These are phyloP conservation scores for Xylaria bambusicola DNA, from an alignment of 495 filamentous ascomycete species.

Conservation along the genomic window DNA sequence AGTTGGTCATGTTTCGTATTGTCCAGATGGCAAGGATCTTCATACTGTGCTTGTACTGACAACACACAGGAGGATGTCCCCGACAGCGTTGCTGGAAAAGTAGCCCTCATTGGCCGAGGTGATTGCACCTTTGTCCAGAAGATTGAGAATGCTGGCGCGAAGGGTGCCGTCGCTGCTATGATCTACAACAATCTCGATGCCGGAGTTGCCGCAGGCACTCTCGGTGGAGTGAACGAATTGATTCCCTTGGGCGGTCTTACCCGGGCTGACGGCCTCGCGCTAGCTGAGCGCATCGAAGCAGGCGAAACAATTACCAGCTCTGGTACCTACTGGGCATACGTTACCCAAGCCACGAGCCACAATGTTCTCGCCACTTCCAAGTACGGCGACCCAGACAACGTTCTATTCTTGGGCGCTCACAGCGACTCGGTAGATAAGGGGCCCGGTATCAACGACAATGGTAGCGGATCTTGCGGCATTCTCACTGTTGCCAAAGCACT, in stretches of 20 bases:
- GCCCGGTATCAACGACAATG: conserved; percentile 70
- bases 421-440: conserved; percentile 66
- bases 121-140: conserved; percentile 63
- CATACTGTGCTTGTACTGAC: conserved; percentile 9
- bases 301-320: conserved; percentile 31
- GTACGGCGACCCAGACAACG: conserved; percentile 63
- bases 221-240: conserved; percentile 52
- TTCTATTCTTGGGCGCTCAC: conserved; percentile 66
- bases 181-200: conserved; percentile 65
- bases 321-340: conserved; percentile 31
- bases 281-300: conserved; percentile 43
- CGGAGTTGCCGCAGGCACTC: conserved; percentile 55
- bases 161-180: conserved; percentile 59
- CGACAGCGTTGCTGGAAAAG: conserved; percentile 50
- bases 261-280: conserved; percentile 49
- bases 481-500: conserved; percentile 65
- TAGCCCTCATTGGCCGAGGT: conserved; percentile 66
- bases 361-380: conserved; percentile 73
- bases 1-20: no score
- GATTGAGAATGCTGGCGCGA: conserved; percentile 57
- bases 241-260: conserved; percentile 58
- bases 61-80: conserved; percentile 55
- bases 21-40: background rate
- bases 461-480: conserved; percentile 64
- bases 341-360: conserved; percentile 47